Conservation (phyloP, 148 eudicot species). For the Linanthus parryae region DNA sequence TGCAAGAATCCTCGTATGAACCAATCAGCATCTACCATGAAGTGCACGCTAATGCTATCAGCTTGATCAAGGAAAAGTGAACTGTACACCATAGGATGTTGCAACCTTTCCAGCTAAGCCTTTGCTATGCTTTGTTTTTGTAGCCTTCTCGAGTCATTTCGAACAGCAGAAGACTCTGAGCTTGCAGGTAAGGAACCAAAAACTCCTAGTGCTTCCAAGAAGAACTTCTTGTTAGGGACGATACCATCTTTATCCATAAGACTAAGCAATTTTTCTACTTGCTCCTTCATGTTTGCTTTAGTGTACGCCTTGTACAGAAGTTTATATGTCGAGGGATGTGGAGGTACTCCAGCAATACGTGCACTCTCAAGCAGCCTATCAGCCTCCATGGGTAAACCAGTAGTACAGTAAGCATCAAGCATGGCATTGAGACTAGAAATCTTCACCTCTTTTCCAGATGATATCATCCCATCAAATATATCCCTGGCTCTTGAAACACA, state of each 20-base stretch:
- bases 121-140: too few relatives aligned
- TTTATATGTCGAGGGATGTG: slow-evolving; percentile 72
- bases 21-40: too few relatives aligned
- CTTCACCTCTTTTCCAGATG: slow-evolving; percentile 49
- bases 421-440: slow-evolving; percentile 86
- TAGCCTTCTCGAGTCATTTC: slow-evolving; percentile 7
- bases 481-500: slow-evolving; percentile 71
- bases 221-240: slow-evolving; percentile 53
- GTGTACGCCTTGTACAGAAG: slow-evolving; percentile 90
- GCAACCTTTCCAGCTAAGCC: too few relatives aligned
- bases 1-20: too few relatives aligned
- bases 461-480: slow-evolving; percentile 45
- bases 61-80: too few relatives aligned
- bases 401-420: slow-evolving; percentile 89
- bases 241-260: slow-evolving; percentile 82
- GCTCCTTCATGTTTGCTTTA: slow-evolving; percentile 74
- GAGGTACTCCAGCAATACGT: slow-evolving; percentile 28
- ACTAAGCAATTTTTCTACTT: slow-evolving; percentile 43
- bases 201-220: slow-evolving; percentile 67
- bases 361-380: slow-evolving; percentile 52
- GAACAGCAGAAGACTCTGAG: slow-evolving; percentile 19
- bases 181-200: slow-evolving; percentile 41
- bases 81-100: too few relatives aligned
- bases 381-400: slow-evolving; percentile 70
- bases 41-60: too few relatives aligned